Evolutionary conservation across 208 protist species (phyloP), one percentile per base, ranked within the genome.

Genomic region (Trypanosoma mega): DNA sequence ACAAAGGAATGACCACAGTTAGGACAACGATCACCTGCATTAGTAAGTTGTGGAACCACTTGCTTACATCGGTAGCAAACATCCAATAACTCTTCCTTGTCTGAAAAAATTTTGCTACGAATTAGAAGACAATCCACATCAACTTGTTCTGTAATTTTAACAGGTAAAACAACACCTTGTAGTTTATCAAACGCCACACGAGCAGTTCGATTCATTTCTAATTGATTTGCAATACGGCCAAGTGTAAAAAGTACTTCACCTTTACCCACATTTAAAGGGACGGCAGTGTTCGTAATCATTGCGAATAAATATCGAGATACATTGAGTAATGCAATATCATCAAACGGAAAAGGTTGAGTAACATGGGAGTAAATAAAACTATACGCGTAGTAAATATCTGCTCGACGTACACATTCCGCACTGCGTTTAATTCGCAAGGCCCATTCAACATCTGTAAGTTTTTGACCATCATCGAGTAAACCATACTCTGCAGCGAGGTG

Each of bases 381-480:
- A 80, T 96, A 98, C 18, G 90, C 88, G 59, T 93, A 97, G 79
- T 98, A 98, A 29, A 98, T 86, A 50, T 97, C 83, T 3, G 85
- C 83, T 29, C 79, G 57, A 53, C 80, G 88, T 14, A 91, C 67
- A 74, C 79, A 93, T 63, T 92, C 82, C 12, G 83, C 74, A 68
- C 93, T 85, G 27, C 71, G 70, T 34, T 85, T 78, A 24, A 97
- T 92, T 33, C 85, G 81, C 21, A 39, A 56, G 30, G 79, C 85
- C 73, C 76, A 80, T 51, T 84, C 52, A 14, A 56, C 78, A 26
- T 84, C 76, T 27, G 63, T 82, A 3, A 67, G 74, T 16, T 70
- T 43, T 56, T 92, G 81, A 5, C 57, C 76, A 44, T 93, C 85
- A 24, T 85, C 85, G 16, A 89, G 78, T 29, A 78, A 66, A 3